A percentile compares a stretch with the other conserved stretches of the same genome.
Conservation (phyloP, 108 stramenopile species). For the Pseudonitzschia multistriata region DNA sequence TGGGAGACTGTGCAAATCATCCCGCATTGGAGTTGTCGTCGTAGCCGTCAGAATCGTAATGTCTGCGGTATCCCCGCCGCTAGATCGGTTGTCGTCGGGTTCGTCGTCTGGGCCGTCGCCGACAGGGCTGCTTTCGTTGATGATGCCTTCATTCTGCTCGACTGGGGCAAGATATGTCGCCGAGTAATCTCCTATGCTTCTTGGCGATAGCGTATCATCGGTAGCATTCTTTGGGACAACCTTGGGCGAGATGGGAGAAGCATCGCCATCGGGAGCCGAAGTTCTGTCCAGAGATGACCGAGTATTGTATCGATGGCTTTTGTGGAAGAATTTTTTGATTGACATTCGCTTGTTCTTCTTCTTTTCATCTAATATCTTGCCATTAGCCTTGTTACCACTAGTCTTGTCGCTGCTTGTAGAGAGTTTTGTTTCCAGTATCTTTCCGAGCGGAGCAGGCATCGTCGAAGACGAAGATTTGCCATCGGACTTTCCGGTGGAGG, state of each 20-base stretch:
- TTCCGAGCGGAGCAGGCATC: neutral
- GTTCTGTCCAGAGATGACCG: neutral
- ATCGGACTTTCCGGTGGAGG: neutral
- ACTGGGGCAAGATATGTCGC: too few relatives aligned
- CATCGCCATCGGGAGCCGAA: too few relatives aligned
- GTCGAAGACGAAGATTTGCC: neutral
- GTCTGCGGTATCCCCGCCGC: neutral
- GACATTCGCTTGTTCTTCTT: neutral
- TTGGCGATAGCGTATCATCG: too few relatives aligned
- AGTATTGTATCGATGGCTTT: neutral
- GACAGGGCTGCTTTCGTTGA: neutral
- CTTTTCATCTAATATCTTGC: too few relatives aligned
- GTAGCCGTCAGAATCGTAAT: neutral
- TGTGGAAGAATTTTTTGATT: neutral
- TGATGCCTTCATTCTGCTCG: neutral
- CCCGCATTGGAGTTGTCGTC: neutral
- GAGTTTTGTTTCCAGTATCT: neutral
- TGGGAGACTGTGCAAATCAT: neutral
- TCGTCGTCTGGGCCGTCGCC: neutral
- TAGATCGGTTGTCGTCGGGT: neutral
- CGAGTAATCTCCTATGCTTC: too few relatives aligned
- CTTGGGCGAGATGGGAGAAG: neutral
- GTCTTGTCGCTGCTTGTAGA: neutral
- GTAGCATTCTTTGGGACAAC: neutral
- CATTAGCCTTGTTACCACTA: neutral